Percentiles rank a stretch among this genome's conserved stretches.
Evolutionary conservation across 768 basidiomycete species (phyloP).

Genomic region (Cubamyces lactineus): DNA sequence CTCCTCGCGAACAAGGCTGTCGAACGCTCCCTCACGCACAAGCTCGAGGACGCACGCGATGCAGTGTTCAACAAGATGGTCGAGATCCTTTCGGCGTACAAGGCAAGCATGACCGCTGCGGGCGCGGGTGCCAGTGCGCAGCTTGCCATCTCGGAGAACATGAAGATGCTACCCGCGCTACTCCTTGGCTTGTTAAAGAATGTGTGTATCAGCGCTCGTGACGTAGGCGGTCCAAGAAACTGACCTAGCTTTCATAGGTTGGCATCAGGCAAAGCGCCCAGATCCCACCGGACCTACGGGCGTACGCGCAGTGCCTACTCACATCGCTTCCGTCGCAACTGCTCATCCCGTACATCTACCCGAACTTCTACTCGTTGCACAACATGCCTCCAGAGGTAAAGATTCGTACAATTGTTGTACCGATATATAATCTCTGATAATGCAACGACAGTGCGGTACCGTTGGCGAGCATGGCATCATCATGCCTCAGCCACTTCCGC

Average conservation of each 20-base stretch:
- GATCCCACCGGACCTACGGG: slow-evolving; percentile 94
- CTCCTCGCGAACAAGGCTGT: slow-evolving; percentile 63
- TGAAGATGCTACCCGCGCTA: slow-evolving; percentile 93
- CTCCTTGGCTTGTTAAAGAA: slow-evolving; percentile 93
- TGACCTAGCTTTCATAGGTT: slow-evolving; percentile 52
- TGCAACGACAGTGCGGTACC: slow-evolving; percentile 70
- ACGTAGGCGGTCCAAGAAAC: neutral
- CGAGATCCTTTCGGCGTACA: slow-evolving; percentile 62
- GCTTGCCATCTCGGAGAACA: slow-evolving; percentile 87
- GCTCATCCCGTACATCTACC: slow-evolving; percentile 93
- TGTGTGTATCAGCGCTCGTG: slow-evolving; percentile 46
- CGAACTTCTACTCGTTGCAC: slow-evolving; percentile 93
- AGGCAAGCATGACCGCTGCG: slow-evolving; percentile 93
- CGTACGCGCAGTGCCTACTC: slow-evolving; percentile 91
- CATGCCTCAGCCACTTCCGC: slow-evolving; percentile 84
- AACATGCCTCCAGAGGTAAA: slow-evolving; percentile 90
- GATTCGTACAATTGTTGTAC: neutral
- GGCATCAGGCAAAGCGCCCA: slow-evolving; percentile 95
- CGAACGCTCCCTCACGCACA: slow-evolving; percentile 53
- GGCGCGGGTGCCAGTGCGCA: slow-evolving; percentile 94
- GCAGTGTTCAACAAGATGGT: slow-evolving; percentile 57
- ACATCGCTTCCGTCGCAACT: slow-evolving; percentile 90
- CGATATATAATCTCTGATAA: slow-evolving; percentile 15
- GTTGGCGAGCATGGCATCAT: slow-evolving; percentile 89
- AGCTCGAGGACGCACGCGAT: slow-evolving; percentile 62